Evolutionary conservation across 352 stramenopile species (phyloP), one percentile per base, ranked within the genome.

Genomic region (Phytophthora constricta): DNA sequence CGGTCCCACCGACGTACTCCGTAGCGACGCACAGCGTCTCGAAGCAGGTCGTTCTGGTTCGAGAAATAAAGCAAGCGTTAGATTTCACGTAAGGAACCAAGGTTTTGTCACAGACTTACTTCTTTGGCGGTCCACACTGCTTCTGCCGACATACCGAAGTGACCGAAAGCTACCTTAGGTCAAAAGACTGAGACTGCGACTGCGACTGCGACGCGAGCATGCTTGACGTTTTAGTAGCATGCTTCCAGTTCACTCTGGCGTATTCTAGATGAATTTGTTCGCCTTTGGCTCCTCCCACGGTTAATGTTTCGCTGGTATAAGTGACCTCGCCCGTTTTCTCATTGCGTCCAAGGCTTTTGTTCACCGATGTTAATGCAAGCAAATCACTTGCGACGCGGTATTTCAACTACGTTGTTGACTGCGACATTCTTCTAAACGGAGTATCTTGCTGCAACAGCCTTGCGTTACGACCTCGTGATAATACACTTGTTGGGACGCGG

Each of bases 1-100:
- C 61, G 46, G 49, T 71, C 62, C 45, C 68, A 75, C 52, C 68
- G 62, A 47, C 68, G 62, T 0, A 41, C 46, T 41, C 68, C 68
- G 42, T 68, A 42, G 8, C 22, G 42, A 8, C 51, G 39, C 1
- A 75, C 31, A 45, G 50, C 62, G 57, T 9, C 42, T 7, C 55
- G 67, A 49, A 75, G 67, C 25, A 68, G 34, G 10, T 63, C 34
- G 22, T 74, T 46, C 66, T 70, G 48, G 22, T n/a, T 45, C n/a
- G 17, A 8, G 3, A n/a, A 13, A 42, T 9, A 19, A 33, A 47
- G 22, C 5, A 23, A 20, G 25, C 10, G 13, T 8, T 4, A 27
- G n/a, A 7, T 28, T n/a, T 26, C 20, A 51, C n/a, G n/a, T n/a
- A n/a, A n/a, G n/a, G n/a, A n/a, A n/a, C n/a, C n/a, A n/a, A n/a